These are phyloP conservation scores for Clonostachys byssicola DNA, from an alignment of 2,329 filamentous ascomycete species.

Conservation along the genomic window DNA sequence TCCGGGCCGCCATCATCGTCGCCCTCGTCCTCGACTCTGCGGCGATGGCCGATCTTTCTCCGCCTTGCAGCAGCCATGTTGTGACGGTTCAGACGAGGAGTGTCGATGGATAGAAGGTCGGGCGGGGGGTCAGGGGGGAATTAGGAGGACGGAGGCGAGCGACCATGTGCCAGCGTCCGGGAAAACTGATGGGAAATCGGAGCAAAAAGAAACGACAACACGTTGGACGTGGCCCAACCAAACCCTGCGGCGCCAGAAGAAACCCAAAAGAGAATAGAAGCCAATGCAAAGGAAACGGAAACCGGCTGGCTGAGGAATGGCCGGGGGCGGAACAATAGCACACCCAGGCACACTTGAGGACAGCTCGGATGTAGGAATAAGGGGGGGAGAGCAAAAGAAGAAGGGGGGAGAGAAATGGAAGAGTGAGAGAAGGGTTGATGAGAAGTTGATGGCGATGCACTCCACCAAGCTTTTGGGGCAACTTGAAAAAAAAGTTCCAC, in stretches of 20 bases:
- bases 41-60: slow-evolving; percentile 64
- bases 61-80: slow-evolving; percentile 44
- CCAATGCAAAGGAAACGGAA: neutral
- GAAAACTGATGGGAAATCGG: too few relatives aligned
- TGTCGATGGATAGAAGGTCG: neutral
- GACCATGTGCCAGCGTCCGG: too few relatives aligned
- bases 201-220: too few relatives aligned
- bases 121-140: neutral
- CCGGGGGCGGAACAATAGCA: too few relatives aligned
- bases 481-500: too few relatives aligned
- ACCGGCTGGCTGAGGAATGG: too few relatives aligned
- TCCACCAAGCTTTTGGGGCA: too few relatives aligned
- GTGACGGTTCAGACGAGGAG: neutral
- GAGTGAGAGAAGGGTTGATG: neutral
- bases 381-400: neutral
- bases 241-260: neutral
- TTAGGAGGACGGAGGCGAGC: slow-evolving; percentile 15
- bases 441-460: neutral
- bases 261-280: neutral
- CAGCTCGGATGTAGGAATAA: neutral
- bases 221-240: neutral
- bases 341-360: too few relatives aligned
- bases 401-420: neutral
- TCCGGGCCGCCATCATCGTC: slow-evolving; percentile 61
- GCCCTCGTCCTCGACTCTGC: slow-evolving; percentile 66